phyloP scores from a whole-genome alignment of 2,329 filamentous ascomycete species.

The Nannizzia gypsea region DNA sequence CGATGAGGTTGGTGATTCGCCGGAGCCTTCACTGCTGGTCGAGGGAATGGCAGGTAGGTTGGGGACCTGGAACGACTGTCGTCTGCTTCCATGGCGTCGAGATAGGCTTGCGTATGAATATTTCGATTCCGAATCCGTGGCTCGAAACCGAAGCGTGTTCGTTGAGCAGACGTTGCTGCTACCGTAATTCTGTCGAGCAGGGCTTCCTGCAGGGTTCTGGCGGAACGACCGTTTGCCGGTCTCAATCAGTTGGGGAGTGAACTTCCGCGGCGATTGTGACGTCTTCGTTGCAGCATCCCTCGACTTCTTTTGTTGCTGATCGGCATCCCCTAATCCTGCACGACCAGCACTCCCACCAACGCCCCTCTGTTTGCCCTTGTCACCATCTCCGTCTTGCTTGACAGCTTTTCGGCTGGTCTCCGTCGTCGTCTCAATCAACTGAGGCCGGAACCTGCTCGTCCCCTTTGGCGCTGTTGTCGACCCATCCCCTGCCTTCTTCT shows the following conservation, averaged over 20 bases:
- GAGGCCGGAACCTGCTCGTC: slow-evolving; percentile 5
- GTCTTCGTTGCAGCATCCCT: neutral
- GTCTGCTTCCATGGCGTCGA: slow-evolving; percentile 26
- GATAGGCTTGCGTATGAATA: slow-evolving; percentile 36
- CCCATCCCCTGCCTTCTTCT: neutral
- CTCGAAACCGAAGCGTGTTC: neutral
- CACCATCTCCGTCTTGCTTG: neutral
- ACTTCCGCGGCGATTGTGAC: slow-evolving; percentile 31
- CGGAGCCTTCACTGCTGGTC: slow-evolving; percentile 43
- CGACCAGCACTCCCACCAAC: neutral
- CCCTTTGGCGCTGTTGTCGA: neutral
- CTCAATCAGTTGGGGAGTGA: slow-evolving; percentile 71
- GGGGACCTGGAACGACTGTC: slow-evolving; percentile 50
- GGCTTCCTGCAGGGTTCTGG: slow-evolving; percentile 41
- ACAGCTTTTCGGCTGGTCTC: slow-evolving; percentile 7
- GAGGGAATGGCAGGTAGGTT: slow-evolving; percentile 51
- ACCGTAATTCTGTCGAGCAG: neutral
- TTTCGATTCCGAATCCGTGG: slow-evolving; percentile 33
- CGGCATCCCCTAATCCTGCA: neutral
- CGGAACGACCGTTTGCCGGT: slow-evolving; percentile 61
- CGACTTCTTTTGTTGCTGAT: neutral
- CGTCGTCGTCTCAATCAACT: slow-evolving; percentile 10
- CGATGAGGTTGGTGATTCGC: slow-evolving; percentile 18
- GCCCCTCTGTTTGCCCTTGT: neutral
- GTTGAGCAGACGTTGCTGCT: neutral